Base-by-base conservation (phyloP, 768 basidiomycete genomes). In the Pleurotus tuoliensis region DNA sequence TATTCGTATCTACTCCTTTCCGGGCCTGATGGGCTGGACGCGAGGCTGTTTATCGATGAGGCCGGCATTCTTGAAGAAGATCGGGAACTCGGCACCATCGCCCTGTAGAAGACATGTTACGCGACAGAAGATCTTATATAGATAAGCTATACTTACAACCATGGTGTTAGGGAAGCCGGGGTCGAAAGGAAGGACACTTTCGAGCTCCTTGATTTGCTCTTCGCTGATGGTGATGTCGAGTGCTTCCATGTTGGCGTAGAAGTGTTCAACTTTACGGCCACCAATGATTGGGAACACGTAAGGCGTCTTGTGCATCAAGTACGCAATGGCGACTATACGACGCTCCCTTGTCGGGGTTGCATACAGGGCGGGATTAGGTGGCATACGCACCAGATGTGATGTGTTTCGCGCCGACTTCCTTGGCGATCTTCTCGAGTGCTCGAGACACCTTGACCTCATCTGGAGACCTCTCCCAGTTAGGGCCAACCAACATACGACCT, bases 201-300 rank as follows among this genome's bases (percentile, higher is more conserved):
- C 82, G 24, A 84, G 57, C 38, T 64, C 69, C 52, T 64, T 62
- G 50, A 82, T 78, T 22, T 82, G 79, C 48, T 76, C 75, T 0
- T 59, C 61, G 11, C 68, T 69, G 43, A 82, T 69, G 0, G 62
- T 59, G 45, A 83, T 73, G 16, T 73, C 68, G 15, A 82, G 67
- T 9, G 81, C 80, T 60, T 80, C 74, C 24, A 82, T 56, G 62
- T 82, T 83, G 46, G 72, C 75, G 39, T 66, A 51, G 20, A 84
- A 64, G n/a, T 83, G 79, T 62, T 80, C 77, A 20, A 79, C 68
- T 58, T 82, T 83, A 45, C 78, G 71, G 3, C 76, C 76, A 9
- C 79, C 79, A 20, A 80, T 63, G 40, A 81, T 71, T 0, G 78
- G 79, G 68, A 82, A 82, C 0, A 81, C 80, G 51, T 75, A 79